Conservation (phyloP, 2,329 filamentous ascomycete genomes). For the Trichophyton simii region DNA sequence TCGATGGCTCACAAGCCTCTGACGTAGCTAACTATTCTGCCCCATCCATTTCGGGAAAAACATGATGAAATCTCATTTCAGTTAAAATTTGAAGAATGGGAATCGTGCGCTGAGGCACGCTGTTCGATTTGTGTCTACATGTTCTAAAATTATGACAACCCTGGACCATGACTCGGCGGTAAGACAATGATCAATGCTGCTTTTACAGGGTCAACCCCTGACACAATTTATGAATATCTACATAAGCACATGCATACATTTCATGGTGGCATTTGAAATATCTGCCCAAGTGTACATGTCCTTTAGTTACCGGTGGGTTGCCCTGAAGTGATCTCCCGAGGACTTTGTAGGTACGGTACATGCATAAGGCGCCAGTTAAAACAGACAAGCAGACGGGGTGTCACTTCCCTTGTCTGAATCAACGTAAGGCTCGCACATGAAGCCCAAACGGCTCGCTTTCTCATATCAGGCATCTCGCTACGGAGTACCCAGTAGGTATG, state of each 20-base stretch:
- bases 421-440: background rate
- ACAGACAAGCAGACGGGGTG: background rate
- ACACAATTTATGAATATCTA: background rate
- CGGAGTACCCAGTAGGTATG: background rate
- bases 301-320: too few species aligned
- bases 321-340: too few species aligned
- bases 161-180: background rate
- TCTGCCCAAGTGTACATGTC: background rate
- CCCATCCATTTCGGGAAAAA: background rate
- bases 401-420: background rate
- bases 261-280: background rate
- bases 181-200: background rate
- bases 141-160: background rate
- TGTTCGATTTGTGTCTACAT: background rate
- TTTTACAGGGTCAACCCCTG: background rate
- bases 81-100: background rate
- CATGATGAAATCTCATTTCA: background rate
- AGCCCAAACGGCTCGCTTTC: background rate
- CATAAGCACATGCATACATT: background rate
- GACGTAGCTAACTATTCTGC: background rate
- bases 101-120: background rate
- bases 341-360: background rate
- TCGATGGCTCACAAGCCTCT: background rate
- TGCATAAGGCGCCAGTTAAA: background rate
- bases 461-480: background rate